Percentiles rank a stretch among this genome's conserved stretches.
Evolutionary conservation across 441 rosid genomes (phyloP).

Genomic region (Arabidopsis lyrata): DNA sequence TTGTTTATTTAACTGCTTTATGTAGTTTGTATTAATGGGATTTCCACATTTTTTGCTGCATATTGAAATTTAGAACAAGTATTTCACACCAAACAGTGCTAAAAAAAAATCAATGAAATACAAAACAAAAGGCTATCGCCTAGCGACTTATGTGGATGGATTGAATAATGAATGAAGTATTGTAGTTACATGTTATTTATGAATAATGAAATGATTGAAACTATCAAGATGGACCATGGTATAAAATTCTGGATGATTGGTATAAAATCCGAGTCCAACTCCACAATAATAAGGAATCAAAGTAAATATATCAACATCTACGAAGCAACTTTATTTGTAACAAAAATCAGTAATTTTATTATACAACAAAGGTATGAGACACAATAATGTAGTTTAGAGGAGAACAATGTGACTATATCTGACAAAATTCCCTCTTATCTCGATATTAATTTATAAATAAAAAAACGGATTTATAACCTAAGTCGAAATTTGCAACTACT

Average conservation of each 20-base stretch:
- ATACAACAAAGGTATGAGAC: constrained; percentile 17
- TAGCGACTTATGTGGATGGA: not conserved
- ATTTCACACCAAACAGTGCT: too few relatives aligned
- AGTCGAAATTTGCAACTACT: constrained; percentile 76
- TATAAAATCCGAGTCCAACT: not conserved
- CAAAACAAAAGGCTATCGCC: too few relatives aligned
- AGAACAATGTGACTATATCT: not conserved
- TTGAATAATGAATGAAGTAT: not conserved
- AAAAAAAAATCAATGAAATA: too few relatives aligned
- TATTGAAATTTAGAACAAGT: too few relatives aligned
- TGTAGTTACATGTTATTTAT: not conserved
- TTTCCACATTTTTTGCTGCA: too few relatives aligned
- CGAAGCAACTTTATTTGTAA: constrained; percentile 1
- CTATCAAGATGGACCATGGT: not conserved
- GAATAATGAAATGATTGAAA: not conserved
- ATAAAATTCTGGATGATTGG: not conserved
- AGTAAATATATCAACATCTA: not conserved
- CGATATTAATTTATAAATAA: not conserved
- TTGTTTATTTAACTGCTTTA: too few relatives aligned
- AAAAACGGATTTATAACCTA: constrained; percentile 46
- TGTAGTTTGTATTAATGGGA: too few relatives aligned
- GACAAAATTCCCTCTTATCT: not conserved
- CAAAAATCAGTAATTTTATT: constrained; percentile 12
- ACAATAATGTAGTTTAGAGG: constrained; percentile 5
- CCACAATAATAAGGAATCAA: not conserved